phyloP scores from a whole-genome alignment of 1,139 yeast species.

The Candida albicans region DNA sequence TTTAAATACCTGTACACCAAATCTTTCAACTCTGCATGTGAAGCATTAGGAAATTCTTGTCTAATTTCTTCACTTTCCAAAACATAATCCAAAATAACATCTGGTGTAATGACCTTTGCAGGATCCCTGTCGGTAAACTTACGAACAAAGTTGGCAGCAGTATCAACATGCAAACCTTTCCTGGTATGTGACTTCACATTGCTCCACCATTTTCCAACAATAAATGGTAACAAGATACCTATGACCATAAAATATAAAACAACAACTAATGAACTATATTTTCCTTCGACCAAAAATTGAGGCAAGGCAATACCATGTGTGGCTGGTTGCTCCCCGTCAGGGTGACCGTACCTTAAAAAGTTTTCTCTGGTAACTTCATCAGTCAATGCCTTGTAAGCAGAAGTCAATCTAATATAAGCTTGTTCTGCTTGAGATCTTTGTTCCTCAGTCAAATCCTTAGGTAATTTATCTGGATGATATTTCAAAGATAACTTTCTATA shows the following conservation, averaged over 20 bases:
- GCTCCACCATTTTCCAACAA: slow-evolving; percentile 91
- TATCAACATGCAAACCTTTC: slow-evolving; percentile 76
- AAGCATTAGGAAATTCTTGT: slow-evolving; percentile 37
- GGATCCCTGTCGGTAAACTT: slow-evolving; percentile 74
- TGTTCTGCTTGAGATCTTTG: slow-evolving; percentile 65
- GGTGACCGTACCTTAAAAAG: slow-evolving; percentile 87
- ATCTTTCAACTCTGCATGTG: slow-evolving; percentile 47
- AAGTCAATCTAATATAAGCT: slow-evolving; percentile 75
- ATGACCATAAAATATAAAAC: slow-evolving; percentile 66
- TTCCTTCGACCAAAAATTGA: slow-evolving; percentile 83
- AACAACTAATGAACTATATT: slow-evolving; percentile 67
- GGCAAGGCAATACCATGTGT: slow-evolving; percentile 97
- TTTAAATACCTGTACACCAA: slow-evolving; percentile 58
- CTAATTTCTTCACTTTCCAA: slow-evolving; percentile 64
- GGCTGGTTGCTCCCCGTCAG: slow-evolving; percentile 96
- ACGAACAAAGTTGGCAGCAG: slow-evolving; percentile 74
- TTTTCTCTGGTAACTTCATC: slow-evolving; percentile 85
- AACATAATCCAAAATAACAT: slow-evolving; percentile 61
- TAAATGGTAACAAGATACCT: slow-evolving; percentile 73
- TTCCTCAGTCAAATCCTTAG: slow-evolving; percentile 62
- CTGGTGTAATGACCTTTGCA: slow-evolving; percentile 63
- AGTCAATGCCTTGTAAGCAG: slow-evolving; percentile 93
- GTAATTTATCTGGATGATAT: slow-evolving; percentile 91
- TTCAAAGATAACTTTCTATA: slow-evolving; percentile 85
- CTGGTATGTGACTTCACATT: slow-evolving; percentile 79